phyloP scores from a whole-genome alignment of 139 green algal species.

The Zygnema circumcarinatum region DNA sequence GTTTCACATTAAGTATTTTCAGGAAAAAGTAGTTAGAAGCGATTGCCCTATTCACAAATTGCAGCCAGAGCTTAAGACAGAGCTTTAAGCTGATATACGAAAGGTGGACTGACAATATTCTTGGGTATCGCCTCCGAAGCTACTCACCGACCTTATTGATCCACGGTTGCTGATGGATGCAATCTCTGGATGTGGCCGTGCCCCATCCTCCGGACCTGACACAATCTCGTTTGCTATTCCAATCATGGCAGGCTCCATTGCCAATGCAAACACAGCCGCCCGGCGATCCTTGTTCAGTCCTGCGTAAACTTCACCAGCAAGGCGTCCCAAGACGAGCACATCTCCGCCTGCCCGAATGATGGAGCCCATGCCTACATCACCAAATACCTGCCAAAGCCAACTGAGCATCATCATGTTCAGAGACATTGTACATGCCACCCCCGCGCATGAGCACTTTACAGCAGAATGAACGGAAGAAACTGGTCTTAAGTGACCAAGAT shows the following conservation, averaged over 20 bases:
- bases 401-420: too few species aligned
- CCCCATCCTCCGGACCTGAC: conserved; percentile 16
- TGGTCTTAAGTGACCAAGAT: neutral
- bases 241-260: conserved; percentile 59
- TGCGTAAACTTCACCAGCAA: conserved; percentile 62
- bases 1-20: neutral
- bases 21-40: neutral
- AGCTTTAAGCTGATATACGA: neutral
- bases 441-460: neutral
- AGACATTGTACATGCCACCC: neutral
- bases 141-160: conserved; percentile 5
- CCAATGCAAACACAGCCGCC: conserved; percentile 54
- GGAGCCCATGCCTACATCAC: conserved; percentile 58
- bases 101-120: neutral
- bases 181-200: neutral
- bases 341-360: conserved; percentile 60
- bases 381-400: conserved; percentile 58
- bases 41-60: neutral
- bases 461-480: neutral
- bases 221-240: conserved; percentile 52
- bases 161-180: neutral
- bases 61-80: neutral
- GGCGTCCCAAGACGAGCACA: conserved; percentile 64
- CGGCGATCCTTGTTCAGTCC: conserved; percentile 49
- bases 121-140: neutral